These are phyloP conservation scores for Lyophyllum atratum DNA, from an alignment of 768 basidiomycete species.

Conservation along the genomic window DNA sequence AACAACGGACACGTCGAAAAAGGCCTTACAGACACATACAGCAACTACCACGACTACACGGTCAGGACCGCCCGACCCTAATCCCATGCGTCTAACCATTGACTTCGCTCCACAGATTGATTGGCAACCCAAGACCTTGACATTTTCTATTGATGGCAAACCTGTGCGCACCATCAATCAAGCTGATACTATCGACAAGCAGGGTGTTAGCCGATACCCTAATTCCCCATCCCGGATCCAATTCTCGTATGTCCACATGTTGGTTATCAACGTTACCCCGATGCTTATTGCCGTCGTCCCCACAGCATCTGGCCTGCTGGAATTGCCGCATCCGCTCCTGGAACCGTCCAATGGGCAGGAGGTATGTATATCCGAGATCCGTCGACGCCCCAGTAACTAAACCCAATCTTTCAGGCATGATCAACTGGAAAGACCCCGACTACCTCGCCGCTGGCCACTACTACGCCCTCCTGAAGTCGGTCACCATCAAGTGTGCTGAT, in stretches of 20 bases:
- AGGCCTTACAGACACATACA: conserved; percentile 62
- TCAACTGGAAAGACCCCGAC: conserved; percentile 81
- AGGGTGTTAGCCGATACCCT: conserved; percentile 68
- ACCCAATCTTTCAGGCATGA: conserved; percentile 48
- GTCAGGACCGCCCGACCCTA: conserved; percentile 38
- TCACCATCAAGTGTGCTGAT: conserved; percentile 67
- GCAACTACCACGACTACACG: conserved; percentile 76
- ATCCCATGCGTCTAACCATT: background rate
- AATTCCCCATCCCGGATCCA: conserved; percentile 81
- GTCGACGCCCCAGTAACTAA: background rate
- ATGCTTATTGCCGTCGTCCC: background rate
- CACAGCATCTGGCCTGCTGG: conserved; percentile 81
- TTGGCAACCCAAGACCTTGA: conserved; percentile 71
- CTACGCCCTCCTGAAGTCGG: conserved; percentile 61
- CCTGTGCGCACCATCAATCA: conserved; percentile 69
- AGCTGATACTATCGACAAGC: conserved; percentile 53
- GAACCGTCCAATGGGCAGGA: conserved; percentile 80
- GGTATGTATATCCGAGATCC: conserved; percentile 34
- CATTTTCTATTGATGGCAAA: conserved; percentile 71
- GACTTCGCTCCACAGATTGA: conserved; percentile 54
- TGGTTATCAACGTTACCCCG: background rate
- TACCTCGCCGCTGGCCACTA: conserved; percentile 76
- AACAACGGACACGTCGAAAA: conserved; percentile 51
- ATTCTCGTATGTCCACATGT: conserved; percentile 56
- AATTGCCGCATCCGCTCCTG: conserved; percentile 55